Conservation (phyloP, 75 land plant species). For the Azolla pinnata region DNA sequence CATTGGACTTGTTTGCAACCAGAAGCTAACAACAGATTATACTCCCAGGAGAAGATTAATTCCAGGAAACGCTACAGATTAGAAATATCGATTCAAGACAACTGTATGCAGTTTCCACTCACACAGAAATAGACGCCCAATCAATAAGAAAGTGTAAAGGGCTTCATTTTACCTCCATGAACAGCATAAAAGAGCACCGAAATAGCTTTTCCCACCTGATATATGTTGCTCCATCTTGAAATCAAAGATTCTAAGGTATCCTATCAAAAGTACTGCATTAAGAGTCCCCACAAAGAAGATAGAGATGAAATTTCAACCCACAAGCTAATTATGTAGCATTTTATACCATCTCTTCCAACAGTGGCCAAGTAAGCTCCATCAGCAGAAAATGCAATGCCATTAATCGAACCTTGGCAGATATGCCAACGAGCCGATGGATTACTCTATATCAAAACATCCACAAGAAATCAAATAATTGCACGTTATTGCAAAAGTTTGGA, state of each 20-base stretch:
- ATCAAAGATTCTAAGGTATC: constrained; percentile 36
- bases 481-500: too few species aligned
- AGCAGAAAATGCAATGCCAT: constrained; percentile 26
- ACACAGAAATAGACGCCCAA: too few species aligned
- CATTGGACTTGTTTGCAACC: too few species aligned
- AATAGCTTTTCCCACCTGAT: constrained; percentile 37
- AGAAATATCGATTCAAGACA: too few species aligned
- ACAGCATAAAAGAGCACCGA: constrained; percentile 39
- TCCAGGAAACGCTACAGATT: too few species aligned
- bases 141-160: background rate
- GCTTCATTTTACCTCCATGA: constrained; percentile 28
- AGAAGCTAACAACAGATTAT: too few species aligned
- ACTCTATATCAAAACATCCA: constrained; percentile 27
- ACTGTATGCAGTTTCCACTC: too few species aligned
- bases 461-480: too few species aligned
- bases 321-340: background rate
- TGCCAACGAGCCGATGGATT: constrained; percentile 43
- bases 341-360: constrained; percentile 42
- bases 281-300: too few species aligned
- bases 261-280: too few species aligned
- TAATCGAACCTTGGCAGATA: constrained; percentile 31
- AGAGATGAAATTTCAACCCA: too few species aligned
- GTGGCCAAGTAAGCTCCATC: constrained; percentile 35
- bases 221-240: constrained; percentile 24
- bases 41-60: too few species aligned